A percentile compares a stretch with the other conserved stretches of the same genome.
Evolutionary conservation across 345 rosid species (phyloP).

Genomic region (Eucalyptus cladocalyx): DNA sequence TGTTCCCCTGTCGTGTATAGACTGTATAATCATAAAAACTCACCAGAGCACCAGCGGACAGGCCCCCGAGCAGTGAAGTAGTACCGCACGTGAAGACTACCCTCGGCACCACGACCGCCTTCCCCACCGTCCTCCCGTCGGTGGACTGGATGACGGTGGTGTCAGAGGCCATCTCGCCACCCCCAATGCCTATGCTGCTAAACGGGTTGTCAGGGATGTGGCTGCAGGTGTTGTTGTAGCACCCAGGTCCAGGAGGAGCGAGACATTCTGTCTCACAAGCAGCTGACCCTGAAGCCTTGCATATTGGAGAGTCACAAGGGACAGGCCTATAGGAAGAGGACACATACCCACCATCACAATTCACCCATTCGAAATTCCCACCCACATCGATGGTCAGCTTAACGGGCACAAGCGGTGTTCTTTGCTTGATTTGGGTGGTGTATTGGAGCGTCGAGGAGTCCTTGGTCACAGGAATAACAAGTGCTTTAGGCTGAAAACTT

Average conservation of each 20-base stretch:
- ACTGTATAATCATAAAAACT: not conserved
- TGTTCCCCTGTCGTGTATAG: not conserved
- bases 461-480: not conserved
- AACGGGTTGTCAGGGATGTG: not conserved
- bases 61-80: not conserved
- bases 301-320: not conserved
- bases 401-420: not conserved
- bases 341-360: not conserved
- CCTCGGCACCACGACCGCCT: not conserved
- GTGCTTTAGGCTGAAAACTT: not conserved
- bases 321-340: not conserved
- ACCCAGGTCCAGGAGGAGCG: not conserved
- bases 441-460: not conserved
- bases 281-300: not conserved
- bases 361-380: not conserved
- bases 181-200: not conserved
- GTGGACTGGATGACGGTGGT: not conserved
- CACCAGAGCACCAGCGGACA: not conserved
- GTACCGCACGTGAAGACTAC: not conserved
- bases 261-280: not conserved
- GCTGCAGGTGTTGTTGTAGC: not conserved
- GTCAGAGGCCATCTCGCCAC: not conserved
- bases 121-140: not conserved
- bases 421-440: not conserved
- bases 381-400: not conserved